phyloP scores from a whole-genome alignment of 2,329 filamentous ascomycete genomes.

The Colletotrichum sp. region DNA sequence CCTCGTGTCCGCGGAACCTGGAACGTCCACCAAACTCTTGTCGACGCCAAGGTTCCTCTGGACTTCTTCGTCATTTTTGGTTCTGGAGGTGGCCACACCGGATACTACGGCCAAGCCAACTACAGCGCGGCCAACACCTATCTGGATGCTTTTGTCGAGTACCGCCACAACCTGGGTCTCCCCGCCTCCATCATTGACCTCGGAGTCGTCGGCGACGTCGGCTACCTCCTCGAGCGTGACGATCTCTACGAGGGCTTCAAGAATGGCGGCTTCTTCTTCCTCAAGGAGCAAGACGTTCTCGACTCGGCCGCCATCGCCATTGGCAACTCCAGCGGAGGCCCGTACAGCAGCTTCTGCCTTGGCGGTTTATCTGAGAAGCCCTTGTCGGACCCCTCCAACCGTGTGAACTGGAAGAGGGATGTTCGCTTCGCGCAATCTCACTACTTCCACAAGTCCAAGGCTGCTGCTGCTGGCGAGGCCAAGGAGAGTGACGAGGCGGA shows the following conservation, averaged over 20 bases:
- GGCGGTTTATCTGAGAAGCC: constrained; percentile 2
- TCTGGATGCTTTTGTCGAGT: constrained; percentile 41
- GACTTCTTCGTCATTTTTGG: constrained; percentile 54
- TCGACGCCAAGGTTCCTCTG: constrained; percentile 23
- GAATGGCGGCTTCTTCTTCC: constrained; percentile 5
- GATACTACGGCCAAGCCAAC: constrained; percentile 40
- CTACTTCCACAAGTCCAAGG: not conserved
- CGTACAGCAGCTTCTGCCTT: constrained; percentile 1
- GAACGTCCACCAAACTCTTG: constrained; percentile 40
- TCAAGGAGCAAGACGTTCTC: constrained; percentile 7
- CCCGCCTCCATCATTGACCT: constrained; percentile 46
- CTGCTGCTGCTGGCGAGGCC: not conserved
- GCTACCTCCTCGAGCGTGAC: constrained; percentile 27
- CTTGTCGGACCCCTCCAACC: not conserved
- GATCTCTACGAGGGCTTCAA: constrained; percentile 1
- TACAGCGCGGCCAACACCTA: constrained; percentile 47
- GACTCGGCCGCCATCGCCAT: not conserved
- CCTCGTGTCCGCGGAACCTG: constrained; percentile 45
- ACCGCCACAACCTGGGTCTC: constrained; percentile 37
- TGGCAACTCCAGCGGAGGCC: not conserved
- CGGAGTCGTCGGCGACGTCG: constrained; percentile 37
- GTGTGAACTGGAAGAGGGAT: constrained; percentile 7
- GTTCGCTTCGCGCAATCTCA: constrained; percentile 4
- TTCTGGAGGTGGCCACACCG: constrained; percentile 49
- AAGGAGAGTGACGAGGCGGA: not conserved